Evolutionary conservation across 176 grass and related monocot species (phyloP).

Genomic region (Hsuehochloa calcarea): DNA sequence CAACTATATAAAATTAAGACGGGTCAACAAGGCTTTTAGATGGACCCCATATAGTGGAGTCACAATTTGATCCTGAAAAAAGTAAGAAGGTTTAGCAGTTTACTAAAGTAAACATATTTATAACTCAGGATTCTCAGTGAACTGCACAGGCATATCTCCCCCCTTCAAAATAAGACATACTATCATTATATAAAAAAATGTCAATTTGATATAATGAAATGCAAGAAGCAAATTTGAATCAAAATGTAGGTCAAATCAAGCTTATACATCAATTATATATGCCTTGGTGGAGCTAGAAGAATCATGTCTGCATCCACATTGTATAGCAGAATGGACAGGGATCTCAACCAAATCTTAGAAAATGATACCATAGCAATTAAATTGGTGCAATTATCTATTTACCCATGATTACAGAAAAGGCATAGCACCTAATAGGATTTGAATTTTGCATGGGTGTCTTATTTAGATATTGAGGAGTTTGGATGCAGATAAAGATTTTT

Average conservation of each 20-base stretch:
- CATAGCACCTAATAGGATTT: background rate
- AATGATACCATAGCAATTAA: background rate
- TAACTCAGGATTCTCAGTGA: background rate
- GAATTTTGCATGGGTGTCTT: background rate
- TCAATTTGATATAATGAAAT: background rate
- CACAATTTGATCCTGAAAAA: background rate
- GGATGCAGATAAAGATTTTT: background rate
- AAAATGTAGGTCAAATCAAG: background rate
- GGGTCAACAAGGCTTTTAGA: background rate
- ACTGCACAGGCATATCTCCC: background rate
- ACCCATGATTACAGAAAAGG: background rate
- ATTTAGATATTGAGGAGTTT: background rate
- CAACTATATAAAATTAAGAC: background rate
- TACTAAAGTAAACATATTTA: background rate
- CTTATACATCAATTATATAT: no score
- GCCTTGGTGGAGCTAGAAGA: background rate
- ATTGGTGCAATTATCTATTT: background rate
- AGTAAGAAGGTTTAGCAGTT: background rate
- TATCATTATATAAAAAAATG: background rate
- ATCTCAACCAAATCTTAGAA: background rate
- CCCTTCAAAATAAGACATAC: background rate
- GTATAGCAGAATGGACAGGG: background rate
- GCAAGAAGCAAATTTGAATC: background rate
- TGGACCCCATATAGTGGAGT: background rate
- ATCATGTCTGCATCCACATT: background rate